These are phyloP conservation scores for Malania oleifera DNA, from an alignment of 164 flowering plant genomes.

Conservation along the genomic window DNA sequence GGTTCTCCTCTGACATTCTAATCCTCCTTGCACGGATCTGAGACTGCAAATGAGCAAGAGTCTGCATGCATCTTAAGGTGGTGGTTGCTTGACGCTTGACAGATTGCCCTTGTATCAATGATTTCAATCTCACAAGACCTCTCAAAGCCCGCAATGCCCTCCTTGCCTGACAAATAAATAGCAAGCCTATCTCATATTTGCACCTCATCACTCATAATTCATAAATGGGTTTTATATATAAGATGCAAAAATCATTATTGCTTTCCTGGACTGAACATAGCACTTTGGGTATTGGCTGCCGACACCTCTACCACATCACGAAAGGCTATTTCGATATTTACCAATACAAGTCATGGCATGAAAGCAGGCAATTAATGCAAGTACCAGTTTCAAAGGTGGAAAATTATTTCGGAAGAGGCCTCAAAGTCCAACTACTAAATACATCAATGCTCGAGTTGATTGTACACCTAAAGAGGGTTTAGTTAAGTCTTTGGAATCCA, in stretches of 20 bases:
- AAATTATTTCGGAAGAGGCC: not conserved
- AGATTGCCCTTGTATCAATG: slow-evolving; percentile 50
- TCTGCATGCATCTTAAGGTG: slow-evolving; percentile 63
- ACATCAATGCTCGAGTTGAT: not conserved
- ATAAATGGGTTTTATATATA: not conserved
- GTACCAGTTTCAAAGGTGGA: not conserved
- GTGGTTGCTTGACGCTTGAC: slow-evolving; percentile 61
- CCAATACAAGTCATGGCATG: not conserved
- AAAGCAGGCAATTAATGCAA: slow-evolving; percentile 1
- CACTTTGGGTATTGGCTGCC: not conserved
- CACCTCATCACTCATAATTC: not conserved
- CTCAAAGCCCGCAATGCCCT: slow-evolving; percentile 62
- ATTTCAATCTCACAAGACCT: slow-evolving; percentile 63
- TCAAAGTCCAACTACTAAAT: too few species aligned
- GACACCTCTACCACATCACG: not conserved
- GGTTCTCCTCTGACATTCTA: slow-evolving; percentile 72
- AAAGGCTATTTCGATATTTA: not conserved
- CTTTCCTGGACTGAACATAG: not conserved
- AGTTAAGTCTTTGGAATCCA: not conserved
- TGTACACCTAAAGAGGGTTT: not conserved
- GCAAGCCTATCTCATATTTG: slow-evolving; percentile 3
- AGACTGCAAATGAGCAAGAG: slow-evolving; percentile 66
- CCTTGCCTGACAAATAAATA: slow-evolving; percentile 42
- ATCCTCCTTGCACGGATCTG: slow-evolving; percentile 62
- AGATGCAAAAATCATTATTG: not conserved